Conservation (phyloP, 331 rosid genomes). For the Spiraea crenata region DNA sequence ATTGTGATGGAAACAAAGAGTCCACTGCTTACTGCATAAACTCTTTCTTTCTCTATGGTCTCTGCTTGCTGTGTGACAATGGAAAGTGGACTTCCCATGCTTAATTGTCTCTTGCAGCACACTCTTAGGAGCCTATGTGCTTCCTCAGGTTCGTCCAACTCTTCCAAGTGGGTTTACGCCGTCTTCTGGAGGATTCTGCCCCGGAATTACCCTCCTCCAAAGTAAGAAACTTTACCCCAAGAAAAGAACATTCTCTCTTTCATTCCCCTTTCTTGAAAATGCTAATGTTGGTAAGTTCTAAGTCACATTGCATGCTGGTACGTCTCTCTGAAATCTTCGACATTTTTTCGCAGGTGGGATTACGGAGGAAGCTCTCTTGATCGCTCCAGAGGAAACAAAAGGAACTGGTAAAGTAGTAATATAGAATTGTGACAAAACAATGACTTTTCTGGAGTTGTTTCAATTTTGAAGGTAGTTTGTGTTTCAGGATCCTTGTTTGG, state of each 20-base stretch:
- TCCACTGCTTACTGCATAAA: background rate
- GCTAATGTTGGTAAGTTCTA: background rate
- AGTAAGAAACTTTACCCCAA: conserved; percentile 37
- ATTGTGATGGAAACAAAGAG: conserved; percentile 4
- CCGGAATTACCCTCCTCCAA: conserved; percentile 85
- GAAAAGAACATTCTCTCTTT: conserved; percentile 4
- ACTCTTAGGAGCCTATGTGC: conserved; percentile 67
- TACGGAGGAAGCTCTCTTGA: conserved; percentile 73
- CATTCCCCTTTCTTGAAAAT: background rate
- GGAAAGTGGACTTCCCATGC: conserved; percentile 70
- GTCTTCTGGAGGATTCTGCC: conserved; percentile 87
- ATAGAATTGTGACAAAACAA: conserved; percentile 16
- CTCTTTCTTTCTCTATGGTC: conserved; percentile 5
- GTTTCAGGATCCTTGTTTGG: conserved; percentile 88
- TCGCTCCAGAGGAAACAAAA: conserved; percentile 80
- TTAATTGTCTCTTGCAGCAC: conserved; percentile 72
- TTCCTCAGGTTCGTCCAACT: conserved; percentile 41
- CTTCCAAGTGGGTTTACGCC: conserved; percentile 86
- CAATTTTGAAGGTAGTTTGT: background rate
- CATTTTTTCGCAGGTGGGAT: conserved; percentile 65
- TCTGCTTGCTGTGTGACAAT: conserved; percentile 28
- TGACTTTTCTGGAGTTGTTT: background rate
- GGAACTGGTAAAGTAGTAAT: conserved; percentile 62
- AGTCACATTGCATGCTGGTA: conserved; percentile 9
- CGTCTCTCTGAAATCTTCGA: too few species aligned